phyloP scores from a whole-genome alignment of 805 yeast species.

The Ogataea neopini region DNA sequence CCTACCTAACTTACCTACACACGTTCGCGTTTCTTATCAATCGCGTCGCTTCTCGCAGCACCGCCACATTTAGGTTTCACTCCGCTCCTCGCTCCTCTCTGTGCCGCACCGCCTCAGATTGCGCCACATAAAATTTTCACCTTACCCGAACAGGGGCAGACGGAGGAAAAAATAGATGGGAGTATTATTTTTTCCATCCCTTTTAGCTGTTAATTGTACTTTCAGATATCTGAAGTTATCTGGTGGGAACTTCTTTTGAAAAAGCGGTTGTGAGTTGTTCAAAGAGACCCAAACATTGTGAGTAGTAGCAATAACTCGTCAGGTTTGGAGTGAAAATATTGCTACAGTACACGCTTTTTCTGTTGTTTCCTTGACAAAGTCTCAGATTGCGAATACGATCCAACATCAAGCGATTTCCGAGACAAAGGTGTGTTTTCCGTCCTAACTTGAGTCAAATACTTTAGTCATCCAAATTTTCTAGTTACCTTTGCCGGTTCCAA shows the following conservation, averaged over 20 bases:
- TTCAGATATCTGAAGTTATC: background rate
- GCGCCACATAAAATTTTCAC: constrained; percentile 1
- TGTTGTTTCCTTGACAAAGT: background rate
- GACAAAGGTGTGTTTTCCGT: too few relatives aligned
- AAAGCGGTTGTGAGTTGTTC: background rate
- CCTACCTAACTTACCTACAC: too few relatives aligned
- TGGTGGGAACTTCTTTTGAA: background rate
- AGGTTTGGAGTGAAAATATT: background rate
- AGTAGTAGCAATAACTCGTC: background rate
- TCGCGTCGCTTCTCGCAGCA: too few relatives aligned
- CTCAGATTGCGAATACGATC: background rate
- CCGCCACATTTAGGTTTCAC: background rate
- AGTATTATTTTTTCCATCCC: constrained; percentile 1
- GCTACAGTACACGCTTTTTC: background rate
- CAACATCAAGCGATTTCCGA: background rate
- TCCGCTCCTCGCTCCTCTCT: constrained; percentile 1
- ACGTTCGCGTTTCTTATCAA: too few relatives aligned
- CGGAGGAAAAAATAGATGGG: background rate
- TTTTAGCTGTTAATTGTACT: constrained; percentile 8
- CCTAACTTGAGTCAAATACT: too few relatives aligned
- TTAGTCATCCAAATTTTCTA: too few relatives aligned
- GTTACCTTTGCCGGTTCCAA: too few relatives aligned
- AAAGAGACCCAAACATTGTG: background rate
- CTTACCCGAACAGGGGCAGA: background rate
- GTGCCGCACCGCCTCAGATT: background rate